Evolutionary conservation across 495 filamentous ascomycete species (phyloP).

Genomic region (Friedmanniomyces endolithicus): DNA sequence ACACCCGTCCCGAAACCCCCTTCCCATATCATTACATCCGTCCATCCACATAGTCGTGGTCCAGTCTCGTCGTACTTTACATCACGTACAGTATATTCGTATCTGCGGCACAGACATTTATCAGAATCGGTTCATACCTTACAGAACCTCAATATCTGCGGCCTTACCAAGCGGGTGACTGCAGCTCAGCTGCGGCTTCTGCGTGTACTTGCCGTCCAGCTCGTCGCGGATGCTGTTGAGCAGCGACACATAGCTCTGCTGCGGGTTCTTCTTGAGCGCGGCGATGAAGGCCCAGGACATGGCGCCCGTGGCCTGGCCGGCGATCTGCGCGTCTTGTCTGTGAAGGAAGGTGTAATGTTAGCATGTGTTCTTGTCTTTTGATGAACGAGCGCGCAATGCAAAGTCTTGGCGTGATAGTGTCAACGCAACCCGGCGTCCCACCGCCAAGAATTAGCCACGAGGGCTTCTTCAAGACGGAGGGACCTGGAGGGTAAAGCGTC

Average conservation of each 20-base stretch:
- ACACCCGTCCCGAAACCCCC: neutral
- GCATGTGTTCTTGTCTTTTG: neutral
- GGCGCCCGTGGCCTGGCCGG: slow-evolving; percentile 82
- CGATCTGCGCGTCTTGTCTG: slow-evolving; percentile 51
- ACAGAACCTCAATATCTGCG: slow-evolving; percentile 1
- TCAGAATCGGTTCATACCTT: neutral
- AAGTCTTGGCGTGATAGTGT: slow-evolving; percentile 16
- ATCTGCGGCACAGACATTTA: slow-evolving; percentile 13
- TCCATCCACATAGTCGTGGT: neutral
- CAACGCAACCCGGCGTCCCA: slow-evolving; percentile 47
- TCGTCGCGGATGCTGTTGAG: slow-evolving; percentile 93
- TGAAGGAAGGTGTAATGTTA: slow-evolving; percentile 10
- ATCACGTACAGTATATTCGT: slow-evolving; percentile 29
- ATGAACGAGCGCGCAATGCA: neutral
- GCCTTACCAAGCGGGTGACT: slow-evolving; percentile 89
- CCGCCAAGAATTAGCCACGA: slow-evolving; percentile 29
- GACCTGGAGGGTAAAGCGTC: slow-evolving; percentile 4
- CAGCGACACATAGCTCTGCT: slow-evolving; percentile 93
- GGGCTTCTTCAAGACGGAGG: slow-evolving; percentile 12
- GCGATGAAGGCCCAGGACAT: slow-evolving; percentile 98
- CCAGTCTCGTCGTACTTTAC: slow-evolving; percentile 16
- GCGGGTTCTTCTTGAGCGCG: slow-evolving; percentile 89
- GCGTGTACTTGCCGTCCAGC: slow-evolving; percentile 73
- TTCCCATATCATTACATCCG: neutral
- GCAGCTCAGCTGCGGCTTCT: slow-evolving; percentile 94